A percentile compares a stretch with the other conserved stretches of the same genome.
Evolutionary conservation across 2,329 filamentous ascomycete genomes (phyloP).

Genomic region (Aspergillus unguis): DNA sequence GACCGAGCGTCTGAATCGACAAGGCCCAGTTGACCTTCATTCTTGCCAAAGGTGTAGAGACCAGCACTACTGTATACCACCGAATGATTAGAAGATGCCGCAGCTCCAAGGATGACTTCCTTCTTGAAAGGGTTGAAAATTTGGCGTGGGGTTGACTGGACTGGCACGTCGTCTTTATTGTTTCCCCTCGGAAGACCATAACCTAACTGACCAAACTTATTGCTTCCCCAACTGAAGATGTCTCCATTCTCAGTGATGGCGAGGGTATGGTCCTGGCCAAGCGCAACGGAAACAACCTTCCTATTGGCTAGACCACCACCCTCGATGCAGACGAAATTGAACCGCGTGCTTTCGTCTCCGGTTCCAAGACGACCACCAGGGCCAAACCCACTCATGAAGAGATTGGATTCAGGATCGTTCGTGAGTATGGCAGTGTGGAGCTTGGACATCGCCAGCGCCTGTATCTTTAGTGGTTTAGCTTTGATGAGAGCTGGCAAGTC

Average conservation of each 20-base stretch:
- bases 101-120: conserved; percentile 74
- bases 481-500: conserved; percentile 71
- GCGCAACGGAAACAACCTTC: conserved; percentile 70
- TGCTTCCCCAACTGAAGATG: conserved; percentile 92
- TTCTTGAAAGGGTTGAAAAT: conserved; percentile 90
- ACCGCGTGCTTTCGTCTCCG: conserved; percentile 85
- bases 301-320: conserved; percentile 69
- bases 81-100: conserved; percentile 87
- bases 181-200: conserved; percentile 66
- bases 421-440: conserved; percentile 87
- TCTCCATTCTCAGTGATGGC: conserved; percentile 84
- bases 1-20: conserved; percentile 94
- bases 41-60: conserved; percentile 92
- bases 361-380: conserved; percentile 84
- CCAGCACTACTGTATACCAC: conserved; percentile 79
- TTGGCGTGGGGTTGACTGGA: conserved; percentile 77
- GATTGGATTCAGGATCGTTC: conserved; percentile 78
- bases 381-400: conserved; percentile 90
- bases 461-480: conserved; percentile 69
- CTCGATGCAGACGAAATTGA: conserved; percentile 79
- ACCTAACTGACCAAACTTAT: conserved; percentile 79
- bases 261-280: conserved; percentile 89
- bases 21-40: conserved; percentile 86
- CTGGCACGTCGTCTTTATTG: conserved; percentile 74
- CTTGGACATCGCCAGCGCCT: conserved; percentile 84